Percentiles rank a stretch among this genome's conserved stretches.
These are phyloP conservation scores for Phytophthora multivora DNA, from an alignment of 352 stramenopile species.

Conservation along the genomic window DNA sequence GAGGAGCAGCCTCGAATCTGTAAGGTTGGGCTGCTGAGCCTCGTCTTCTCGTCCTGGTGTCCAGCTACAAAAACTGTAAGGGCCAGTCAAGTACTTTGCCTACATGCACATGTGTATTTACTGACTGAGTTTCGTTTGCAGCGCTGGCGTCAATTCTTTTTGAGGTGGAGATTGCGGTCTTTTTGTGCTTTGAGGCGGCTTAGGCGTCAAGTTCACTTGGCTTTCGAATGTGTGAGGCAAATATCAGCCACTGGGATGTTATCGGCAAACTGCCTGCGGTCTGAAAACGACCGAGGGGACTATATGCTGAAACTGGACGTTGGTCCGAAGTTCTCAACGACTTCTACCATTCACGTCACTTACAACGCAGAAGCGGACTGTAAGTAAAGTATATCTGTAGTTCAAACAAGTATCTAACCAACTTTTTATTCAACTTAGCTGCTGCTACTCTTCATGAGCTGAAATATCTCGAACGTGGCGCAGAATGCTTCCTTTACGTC, in stretches of 20 bases:
- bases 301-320: conserved; percentile 74
- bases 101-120: not conserved
- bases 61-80: conserved; percentile 44
- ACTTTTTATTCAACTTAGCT: conserved; percentile 28
- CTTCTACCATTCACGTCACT: conserved; percentile 50
- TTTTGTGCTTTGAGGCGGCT: conserved; percentile 44
- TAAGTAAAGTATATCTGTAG: conserved; percentile 29
- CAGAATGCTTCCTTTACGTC: conserved; percentile 73
- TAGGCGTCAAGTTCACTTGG: conserved; percentile 28
- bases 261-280: conserved; percentile 44
- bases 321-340: conserved; percentile 56
- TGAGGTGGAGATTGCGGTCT: conserved; percentile 36
- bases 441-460: conserved; percentile 70
- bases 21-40: conserved; percentile 44
- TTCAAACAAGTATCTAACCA: not conserved
- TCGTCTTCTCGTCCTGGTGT: conserved; percentile 57
- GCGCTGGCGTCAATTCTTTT: conserved; percentile 50
- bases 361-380: conserved; percentile 79
- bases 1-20: conserved; percentile 54
- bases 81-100: not conserved
- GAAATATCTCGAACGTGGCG: conserved; percentile 70
- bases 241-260: conserved; percentile 53
- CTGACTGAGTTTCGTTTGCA: conserved; percentile 7
- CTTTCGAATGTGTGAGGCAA: conserved; percentile 41
- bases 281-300: conserved; percentile 53